Base-by-base conservation (phyloP, 2,329 filamentous ascomycete genomes). In the Botryotinia convoluta region DNA sequence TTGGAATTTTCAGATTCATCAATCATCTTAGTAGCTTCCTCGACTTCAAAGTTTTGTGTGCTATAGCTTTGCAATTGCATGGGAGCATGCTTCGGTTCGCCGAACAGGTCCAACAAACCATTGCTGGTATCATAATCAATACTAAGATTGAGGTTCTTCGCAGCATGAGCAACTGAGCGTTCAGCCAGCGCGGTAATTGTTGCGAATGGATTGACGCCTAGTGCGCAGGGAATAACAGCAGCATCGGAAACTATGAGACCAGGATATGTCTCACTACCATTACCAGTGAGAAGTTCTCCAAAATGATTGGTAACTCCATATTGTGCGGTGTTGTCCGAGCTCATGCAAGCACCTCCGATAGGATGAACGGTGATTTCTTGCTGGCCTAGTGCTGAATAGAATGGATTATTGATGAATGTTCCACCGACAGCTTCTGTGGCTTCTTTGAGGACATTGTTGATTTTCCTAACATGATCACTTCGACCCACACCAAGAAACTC, bases 181-280 rank as follows among this genome's bases (percentile, higher is more conserved):
- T 92, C 91, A 0, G 91, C 90, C 32, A 93, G 84, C 4, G 91
- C 90, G 0, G 90, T 87, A 75, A 92, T 92, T 1, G 90, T 93
- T 1, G 90, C 91, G 70, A 91, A 86, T 0, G 91, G 90, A 77
- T 93, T 93, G 4, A 89, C 88, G 22, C 90, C 83, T 3, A 92
- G 83, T 0, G 90, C 86, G 12, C 86, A 86, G 0, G 91, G 90
- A 26, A 93, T 86, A 0, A 89, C 82, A 4, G 90, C 84, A 14
- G 83, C 90, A 78, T 93, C 91, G 0, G 87, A 87, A 44, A 91
- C 87, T 29, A 91, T 84, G 2, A 92, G 83, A 0, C 90, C 90
- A 0, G 83, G 67, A 77, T 92, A 83, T 0, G 85, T 85, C 48
- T 89, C 86, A 0, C 77, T 78, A 0, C 85, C 85, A 7, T 82